Conservation (phyloP, 83 land plant species). For the Diphasiastrum complanatum region DNA sequence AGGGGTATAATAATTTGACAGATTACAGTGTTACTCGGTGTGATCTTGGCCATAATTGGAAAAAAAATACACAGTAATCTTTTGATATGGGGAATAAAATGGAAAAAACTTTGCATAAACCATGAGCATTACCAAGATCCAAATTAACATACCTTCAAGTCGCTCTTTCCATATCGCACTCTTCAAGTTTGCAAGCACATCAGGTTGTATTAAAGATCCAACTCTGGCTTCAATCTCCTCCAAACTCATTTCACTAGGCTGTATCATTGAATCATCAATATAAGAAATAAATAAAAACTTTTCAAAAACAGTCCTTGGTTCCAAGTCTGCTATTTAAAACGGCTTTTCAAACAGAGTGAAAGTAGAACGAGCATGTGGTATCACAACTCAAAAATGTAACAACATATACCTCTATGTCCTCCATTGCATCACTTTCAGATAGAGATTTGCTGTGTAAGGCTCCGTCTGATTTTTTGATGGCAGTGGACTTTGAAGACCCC, state of each 20-base stretch:
- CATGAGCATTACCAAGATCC: not conserved
- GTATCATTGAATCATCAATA: constrained; percentile 10
- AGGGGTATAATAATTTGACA: too few relatives aligned
- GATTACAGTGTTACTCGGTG: too few relatives aligned
- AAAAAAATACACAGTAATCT: not conserved
- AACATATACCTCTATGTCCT: constrained; percentile 31
- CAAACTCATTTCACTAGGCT: constrained; percentile 95
- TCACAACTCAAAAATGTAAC: too few relatives aligned
- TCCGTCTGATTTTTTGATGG: constrained; percentile 14
- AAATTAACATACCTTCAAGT: constrained; percentile 62
- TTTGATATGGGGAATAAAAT: not conserved
- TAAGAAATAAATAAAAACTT: constrained; percentile 8
- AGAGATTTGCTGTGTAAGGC: not conserved
- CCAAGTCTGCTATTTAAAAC: too few relatives aligned
- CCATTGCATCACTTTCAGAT: constrained; percentile 4
- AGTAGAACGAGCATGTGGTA: too few relatives aligned
- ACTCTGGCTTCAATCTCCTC: constrained; percentile 84
- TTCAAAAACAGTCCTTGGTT: too few relatives aligned
- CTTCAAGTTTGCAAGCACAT: constrained; percentile 66
- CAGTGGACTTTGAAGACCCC: constrained; percentile 3
- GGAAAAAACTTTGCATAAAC: not conserved
- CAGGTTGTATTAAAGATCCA: constrained; percentile 53
- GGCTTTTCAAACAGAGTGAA: too few relatives aligned
- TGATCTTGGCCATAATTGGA: too few relatives aligned
- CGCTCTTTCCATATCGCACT: constrained; percentile 97